Percentiles rank a stretch among this genome's conserved stretches.
These are phyloP conservation scores for Candida ascalaphidarum DNA, from an alignment of 805 yeast species.

Conservation along the genomic window DNA sequence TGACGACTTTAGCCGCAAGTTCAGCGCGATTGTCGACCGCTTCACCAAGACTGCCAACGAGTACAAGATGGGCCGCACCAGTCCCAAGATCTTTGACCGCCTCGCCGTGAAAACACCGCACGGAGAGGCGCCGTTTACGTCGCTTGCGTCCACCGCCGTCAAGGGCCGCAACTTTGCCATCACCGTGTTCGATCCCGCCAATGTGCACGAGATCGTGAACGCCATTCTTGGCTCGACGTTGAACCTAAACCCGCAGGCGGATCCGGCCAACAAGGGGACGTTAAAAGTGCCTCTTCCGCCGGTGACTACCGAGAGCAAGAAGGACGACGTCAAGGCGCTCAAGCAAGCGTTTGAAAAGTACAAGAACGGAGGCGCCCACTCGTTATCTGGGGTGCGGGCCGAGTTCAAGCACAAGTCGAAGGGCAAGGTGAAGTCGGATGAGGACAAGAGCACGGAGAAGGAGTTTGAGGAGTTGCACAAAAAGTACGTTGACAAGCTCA, in stretches of 20 bases:
- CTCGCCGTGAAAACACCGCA: constrained; percentile 43
- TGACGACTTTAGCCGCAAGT: constrained; percentile 32
- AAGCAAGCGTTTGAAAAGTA: constrained; percentile 61
- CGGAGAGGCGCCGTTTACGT: constrained; percentile 42
- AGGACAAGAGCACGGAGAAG: constrained; percentile 39
- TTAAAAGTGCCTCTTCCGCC: constrained; percentile 71
- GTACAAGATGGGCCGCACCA: constrained; percentile 60
- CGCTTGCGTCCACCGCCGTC: constrained; percentile 62
- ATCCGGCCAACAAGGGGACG: constrained; percentile 63
- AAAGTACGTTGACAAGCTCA: constrained; percentile 48
- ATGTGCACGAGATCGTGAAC: constrained; percentile 60
- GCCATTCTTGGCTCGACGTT: constrained; percentile 60
- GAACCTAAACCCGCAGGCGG: constrained; percentile 74
- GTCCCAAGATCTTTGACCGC: constrained; percentile 57
- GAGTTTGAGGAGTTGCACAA: constrained; percentile 69
- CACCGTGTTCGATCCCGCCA: constrained; percentile 82
- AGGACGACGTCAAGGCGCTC: constrained; percentile 47
- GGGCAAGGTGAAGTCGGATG: constrained; percentile 45
- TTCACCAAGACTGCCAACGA: constrained; percentile 53
- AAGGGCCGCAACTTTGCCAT: constrained; percentile 64
- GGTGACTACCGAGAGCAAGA: constrained; percentile 58
- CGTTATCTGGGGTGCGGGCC: constrained; percentile 35
- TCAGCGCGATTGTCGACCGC: constrained; percentile 39
- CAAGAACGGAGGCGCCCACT: constrained; percentile 36
- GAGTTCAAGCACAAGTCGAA: constrained; percentile 43